Evolutionary conservation across 1,284 basidiomycete species (phyloP).

Genomic region (Puccinia horiana): DNA sequence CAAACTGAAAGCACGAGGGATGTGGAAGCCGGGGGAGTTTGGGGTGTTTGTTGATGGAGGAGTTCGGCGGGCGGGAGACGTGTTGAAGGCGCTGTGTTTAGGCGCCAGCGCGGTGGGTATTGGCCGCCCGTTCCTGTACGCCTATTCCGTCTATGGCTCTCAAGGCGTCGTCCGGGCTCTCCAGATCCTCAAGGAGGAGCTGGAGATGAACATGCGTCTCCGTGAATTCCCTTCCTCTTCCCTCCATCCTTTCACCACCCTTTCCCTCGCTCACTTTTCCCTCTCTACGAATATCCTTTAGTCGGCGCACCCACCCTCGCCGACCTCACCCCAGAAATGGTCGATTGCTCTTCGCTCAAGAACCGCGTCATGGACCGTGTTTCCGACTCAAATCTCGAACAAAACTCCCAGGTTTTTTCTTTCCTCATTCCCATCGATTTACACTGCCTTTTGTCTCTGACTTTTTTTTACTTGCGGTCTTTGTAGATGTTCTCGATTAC

Average conservation of each 20-base stretch:
- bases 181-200: constrained; percentile 72
- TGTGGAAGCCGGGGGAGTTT: constrained; percentile 68
- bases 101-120: constrained; percentile 83
- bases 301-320: constrained; percentile 76
- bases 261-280: no score
- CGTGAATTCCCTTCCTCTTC: background rate
- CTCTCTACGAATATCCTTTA: constrained; percentile 74
- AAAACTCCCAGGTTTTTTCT: no score
- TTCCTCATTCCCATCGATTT: no score
- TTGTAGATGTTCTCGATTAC: no score
- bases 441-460: no score
- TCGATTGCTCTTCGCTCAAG: constrained; percentile 63
- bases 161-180: constrained; percentile 65
- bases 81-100: constrained; percentile 86
- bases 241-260: background rate
- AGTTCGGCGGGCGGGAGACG: constrained; percentile 74
- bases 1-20: constrained; percentile 69
- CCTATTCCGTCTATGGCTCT: constrained; percentile 81
- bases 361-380: constrained; percentile 29
- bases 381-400: no score
- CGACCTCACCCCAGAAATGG: constrained; percentile 81
- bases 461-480: no score
- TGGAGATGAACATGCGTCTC: constrained; percentile 66
- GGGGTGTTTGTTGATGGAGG: constrained; percentile 90
- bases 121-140: constrained; percentile 74